Base-by-base conservation (phyloP, 2,329 filamentous ascomycete species). In the Apiospora kogelbergensis region DNA sequence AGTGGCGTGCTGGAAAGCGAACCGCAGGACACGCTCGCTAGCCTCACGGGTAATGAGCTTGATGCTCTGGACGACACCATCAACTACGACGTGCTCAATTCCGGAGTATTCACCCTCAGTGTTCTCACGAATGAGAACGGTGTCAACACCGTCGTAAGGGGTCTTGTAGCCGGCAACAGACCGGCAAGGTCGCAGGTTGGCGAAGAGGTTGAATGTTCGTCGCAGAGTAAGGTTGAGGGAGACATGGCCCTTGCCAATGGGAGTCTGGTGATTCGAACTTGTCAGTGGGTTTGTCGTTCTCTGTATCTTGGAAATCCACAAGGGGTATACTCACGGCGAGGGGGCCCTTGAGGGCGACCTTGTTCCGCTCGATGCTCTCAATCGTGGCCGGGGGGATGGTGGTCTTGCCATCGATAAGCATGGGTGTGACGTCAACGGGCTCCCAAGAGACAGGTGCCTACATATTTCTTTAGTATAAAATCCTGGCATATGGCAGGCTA, bases 91-190 rank as follows among this genome's bases (percentile, higher is more conserved):
- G 85, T 99, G 96, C 89, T 99, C 96, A 78, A 99, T 98, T 72
- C 96, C 96, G 53, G 94, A 97, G 90, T 99, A 99, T 88, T 98
- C 96, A 82, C 96, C 96, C 89, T 98, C 96, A 76, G 96, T 98
- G 89, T 99, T 99, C 88, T 99, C 96, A 84, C 96, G 93, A 85
- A 99, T 98, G 80, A 99, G 88, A 78, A 98, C 94, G 46, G 95
- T 98, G 85, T 99, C 93, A 80, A 99, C 96, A 78, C 93, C 90
- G 82, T 98, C 95, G 87, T 98, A 98, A 72, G 95, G 94, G 67
- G 96, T 99, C 91, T 98, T 97, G 92, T 92, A 99, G 78, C 96
- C 96, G 74, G 93, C 93, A 76, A 99, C 94, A 73, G 94, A 98
- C 80, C 94, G 93, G 90, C 97, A 99, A 72, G 97, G 96, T 79